A percentile compares a stretch with the other conserved stretches of the same genome.
phyloP scores from a whole-genome alignment of 768 basidiomycete species.

The Trametes sanguinea region DNA sequence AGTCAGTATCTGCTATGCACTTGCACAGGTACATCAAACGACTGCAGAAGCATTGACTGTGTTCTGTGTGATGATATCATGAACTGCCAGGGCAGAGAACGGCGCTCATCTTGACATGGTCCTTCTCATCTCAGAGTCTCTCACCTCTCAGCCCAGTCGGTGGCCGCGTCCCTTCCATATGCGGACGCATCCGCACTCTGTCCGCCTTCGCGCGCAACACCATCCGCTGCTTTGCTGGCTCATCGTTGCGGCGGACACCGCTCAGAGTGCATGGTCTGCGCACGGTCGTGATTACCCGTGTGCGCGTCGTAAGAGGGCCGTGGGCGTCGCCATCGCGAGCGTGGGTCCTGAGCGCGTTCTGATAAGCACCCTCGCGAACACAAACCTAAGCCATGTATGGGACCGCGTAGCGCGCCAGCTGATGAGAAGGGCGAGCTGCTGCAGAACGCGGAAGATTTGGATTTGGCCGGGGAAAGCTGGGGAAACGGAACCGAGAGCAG shows the following conservation, averaged over 20 bases:
- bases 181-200: background rate
- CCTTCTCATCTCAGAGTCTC: background rate
- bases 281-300: too few relatives aligned
- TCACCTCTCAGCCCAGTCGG: background rate
- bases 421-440: background rate
- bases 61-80: constrained; percentile 19
- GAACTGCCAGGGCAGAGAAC: constrained; percentile 3
- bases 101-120: constrained; percentile 3
- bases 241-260: background rate
- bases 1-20: background rate
- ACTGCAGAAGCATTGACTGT: background rate
- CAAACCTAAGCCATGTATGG: background rate
- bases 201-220: background rate
- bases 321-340: background rate
- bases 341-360: background rate
- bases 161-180: background rate
- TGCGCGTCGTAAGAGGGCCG: too few relatives aligned
- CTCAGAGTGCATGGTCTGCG: too few relatives aligned
- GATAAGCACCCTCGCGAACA: background rate
- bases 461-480: too few relatives aligned
- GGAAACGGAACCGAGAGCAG: background rate
- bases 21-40: background rate
- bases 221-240: background rate
- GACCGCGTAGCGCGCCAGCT: background rate
- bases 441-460: background rate